Percentiles rank a stretch among this genome's conserved stretches.
phyloP scores from a whole-genome alignment of 2,329 filamentous ascomycete genomes.

The Tolypocladium nubicola region DNA sequence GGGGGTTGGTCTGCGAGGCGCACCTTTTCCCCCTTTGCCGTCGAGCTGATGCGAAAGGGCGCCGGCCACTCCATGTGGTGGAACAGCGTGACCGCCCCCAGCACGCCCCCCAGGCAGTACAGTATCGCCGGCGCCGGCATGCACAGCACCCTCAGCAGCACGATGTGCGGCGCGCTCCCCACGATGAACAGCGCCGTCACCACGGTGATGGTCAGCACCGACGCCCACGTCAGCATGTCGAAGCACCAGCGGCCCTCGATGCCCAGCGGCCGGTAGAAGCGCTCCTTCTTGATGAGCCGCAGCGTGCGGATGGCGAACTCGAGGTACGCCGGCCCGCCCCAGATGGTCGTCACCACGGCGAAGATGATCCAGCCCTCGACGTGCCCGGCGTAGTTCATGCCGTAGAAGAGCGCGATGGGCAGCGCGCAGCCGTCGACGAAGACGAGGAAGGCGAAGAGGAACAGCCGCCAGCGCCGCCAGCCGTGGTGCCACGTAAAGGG shows the following conservation, averaged over 20 bases:
- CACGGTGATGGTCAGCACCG: conserved; percentile 33
- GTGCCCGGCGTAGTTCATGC: conserved; percentile 29
- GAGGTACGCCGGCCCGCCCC: conserved; percentile 43
- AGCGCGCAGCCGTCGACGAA: conserved; percentile 32
- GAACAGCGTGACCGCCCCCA: conserved; percentile 25
- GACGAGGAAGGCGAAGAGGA: conserved; percentile 35
- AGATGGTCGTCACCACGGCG: conserved; percentile 43
- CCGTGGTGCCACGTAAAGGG: conserved; percentile 31
- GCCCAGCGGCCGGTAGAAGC: conserved; percentile 39
- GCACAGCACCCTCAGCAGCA: conserved; percentile 37
- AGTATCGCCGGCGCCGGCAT: conserved; percentile 42
- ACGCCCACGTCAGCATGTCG: conserved; percentile 36
- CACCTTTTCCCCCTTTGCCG: conserved; percentile 40
- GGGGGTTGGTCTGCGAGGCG: neutral
- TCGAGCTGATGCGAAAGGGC: conserved; percentile 54
- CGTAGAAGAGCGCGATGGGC: conserved; percentile 42
- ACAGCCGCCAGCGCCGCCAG: conserved; percentile 30
- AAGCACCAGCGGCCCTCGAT: conserved; percentile 35
- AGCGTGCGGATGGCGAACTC: conserved; percentile 39
- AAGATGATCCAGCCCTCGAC: conserved; percentile 34
- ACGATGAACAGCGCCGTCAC: conserved; percentile 41
- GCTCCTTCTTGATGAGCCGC: conserved; percentile 35
- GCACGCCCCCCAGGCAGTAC: conserved; percentile 32
- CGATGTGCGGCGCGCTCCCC: conserved; percentile 37
- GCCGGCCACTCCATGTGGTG: conserved; percentile 30